phyloP scores from a whole-genome alignment of 768 basidiomycete species.

The Lentinula aciculospora region DNA sequence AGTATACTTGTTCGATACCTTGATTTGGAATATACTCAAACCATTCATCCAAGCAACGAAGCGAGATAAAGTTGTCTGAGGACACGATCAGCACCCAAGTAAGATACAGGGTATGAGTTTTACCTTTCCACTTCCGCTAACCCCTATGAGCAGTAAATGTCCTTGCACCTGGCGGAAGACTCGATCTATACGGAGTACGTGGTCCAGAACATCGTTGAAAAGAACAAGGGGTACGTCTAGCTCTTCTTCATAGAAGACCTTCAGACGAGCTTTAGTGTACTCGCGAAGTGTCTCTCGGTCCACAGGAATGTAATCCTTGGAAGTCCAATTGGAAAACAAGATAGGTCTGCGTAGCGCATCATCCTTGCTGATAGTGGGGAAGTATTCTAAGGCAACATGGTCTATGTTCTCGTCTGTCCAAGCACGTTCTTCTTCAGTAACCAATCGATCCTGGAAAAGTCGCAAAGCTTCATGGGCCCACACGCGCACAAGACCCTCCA shows the following conservation, averaged over 20 bases:
- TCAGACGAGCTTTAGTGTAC: slow-evolving; percentile 92
- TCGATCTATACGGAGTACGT: slow-evolving; percentile 95
- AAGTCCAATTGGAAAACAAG: slow-evolving; percentile 98
- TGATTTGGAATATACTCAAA: slow-evolving; percentile 98
- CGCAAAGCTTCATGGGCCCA: slow-evolving; percentile 99
- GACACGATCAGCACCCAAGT: slow-evolving; percentile 11
- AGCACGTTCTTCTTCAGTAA: slow-evolving; percentile 82
- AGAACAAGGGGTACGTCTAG: slow-evolving; percentile 95
- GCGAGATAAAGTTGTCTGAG: slow-evolving; percentile 90
- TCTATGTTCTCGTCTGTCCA: slow-evolving; percentile 98
- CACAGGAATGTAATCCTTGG: slow-evolving; percentile 93
- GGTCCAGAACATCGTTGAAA: slow-evolving; percentile 98
- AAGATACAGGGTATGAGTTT: slow-evolving; percentile 14
- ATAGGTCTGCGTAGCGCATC: slow-evolving; percentile 89
- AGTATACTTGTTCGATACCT: slow-evolving; percentile 98
- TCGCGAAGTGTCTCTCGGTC: slow-evolving; percentile 91
- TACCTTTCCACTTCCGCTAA: slow-evolving; percentile 98
- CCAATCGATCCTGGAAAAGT: slow-evolving; percentile 95
- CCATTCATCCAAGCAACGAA: slow-evolving; percentile 99
- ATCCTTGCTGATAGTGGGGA: slow-evolving; percentile 86
- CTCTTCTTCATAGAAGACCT: slow-evolving; percentile 99
- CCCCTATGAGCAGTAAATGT: slow-evolving; percentile 92
- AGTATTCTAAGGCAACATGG: slow-evolving; percentile 74
- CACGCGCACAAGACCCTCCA: slow-evolving; percentile 92
- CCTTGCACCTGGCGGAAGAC: slow-evolving; percentile 99